phyloP scores from a whole-genome alignment of 2,329 filamentous ascomycete species.

The Talaromyces verruculosus region DNA sequence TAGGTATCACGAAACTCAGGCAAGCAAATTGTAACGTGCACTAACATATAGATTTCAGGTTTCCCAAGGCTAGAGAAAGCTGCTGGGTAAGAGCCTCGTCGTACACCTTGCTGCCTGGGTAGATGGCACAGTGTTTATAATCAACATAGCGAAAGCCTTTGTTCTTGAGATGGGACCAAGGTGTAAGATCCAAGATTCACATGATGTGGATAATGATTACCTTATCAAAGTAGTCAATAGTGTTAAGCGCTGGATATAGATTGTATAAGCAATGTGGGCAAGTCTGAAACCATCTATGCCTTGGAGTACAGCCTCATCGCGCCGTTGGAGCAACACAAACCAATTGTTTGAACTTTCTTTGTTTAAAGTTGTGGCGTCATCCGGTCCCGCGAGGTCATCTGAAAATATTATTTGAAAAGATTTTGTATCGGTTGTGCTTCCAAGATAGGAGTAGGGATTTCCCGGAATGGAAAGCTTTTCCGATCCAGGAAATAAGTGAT shows the following conservation, averaged over 20 bases:
- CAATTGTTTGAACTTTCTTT: neutral
- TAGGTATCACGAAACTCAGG: neutral
- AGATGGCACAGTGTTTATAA: conserved; percentile 1
- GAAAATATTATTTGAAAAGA: neutral
- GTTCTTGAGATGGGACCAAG: neutral
- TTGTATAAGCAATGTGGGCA: neutral
- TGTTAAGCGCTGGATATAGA: neutral
- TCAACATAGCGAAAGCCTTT: neutral
- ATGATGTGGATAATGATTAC: neutral
- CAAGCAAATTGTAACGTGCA: neutral
- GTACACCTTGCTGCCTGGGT: conserved; percentile 13
- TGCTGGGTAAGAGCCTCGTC: neutral
- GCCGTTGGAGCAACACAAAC: neutral
- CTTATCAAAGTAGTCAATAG: neutral
- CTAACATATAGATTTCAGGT: neutral
- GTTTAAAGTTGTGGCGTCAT: neutral
- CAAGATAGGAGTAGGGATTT: neutral
- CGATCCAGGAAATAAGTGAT: neutral
- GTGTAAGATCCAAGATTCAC: neutral
- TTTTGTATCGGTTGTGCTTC: neutral
- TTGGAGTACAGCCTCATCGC: neutral
- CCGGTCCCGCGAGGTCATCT: neutral
- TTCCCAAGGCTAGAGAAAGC: neutral
- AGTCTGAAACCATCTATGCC: conserved; percentile 2
- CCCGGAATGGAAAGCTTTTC: neutral